These are phyloP conservation scores for Elsinoe ampelina DNA, from an alignment of 2,329 filamentous ascomycete genomes.

Conservation along the genomic window DNA sequence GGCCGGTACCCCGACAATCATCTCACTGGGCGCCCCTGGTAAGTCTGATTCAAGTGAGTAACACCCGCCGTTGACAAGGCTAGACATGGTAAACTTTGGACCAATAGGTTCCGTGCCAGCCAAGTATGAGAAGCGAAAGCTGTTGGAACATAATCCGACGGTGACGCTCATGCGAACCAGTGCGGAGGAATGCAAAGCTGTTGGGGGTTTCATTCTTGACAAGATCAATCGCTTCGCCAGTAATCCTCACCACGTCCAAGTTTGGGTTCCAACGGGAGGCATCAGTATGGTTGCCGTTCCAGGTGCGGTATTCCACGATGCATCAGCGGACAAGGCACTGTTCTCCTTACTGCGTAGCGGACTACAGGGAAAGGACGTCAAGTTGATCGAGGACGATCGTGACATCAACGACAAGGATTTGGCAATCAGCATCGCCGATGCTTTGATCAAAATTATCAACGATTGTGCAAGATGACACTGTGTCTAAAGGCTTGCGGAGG, in stretches of 20 bases:
- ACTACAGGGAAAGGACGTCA: conserved; percentile 41
- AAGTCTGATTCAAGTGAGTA: conserved; percentile 25
- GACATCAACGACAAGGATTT: conserved; percentile 48
- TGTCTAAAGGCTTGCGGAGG: no score
- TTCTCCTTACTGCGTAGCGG: conserved; percentile 41
- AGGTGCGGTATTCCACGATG: conserved; percentile 45
- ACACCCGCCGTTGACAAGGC: conserved; percentile 33
- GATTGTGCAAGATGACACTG: no score
- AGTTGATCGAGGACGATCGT: conserved; percentile 43
- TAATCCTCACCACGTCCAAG: conserved; percentile 37
- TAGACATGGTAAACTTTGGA: conserved; percentile 58
- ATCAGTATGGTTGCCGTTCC: conserved; percentile 51
- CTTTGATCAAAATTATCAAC: conserved; percentile 18
- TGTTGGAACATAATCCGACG: conserved; percentile 57
- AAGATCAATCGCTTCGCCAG: conserved; percentile 40
- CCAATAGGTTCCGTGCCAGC: conserved; percentile 47
- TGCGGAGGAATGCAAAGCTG: conserved; percentile 44
- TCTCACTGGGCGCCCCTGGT: conserved; percentile 38
- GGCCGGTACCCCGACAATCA: conserved; percentile 49
- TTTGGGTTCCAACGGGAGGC: conserved; percentile 53
- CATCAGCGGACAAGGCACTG: conserved; percentile 38
- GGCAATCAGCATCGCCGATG: conserved; percentile 39
- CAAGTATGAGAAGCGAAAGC: conserved; percentile 40
- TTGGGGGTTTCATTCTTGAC: conserved; percentile 48
- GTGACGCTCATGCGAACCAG: conserved; percentile 59